Evolutionary conservation across 208 protist genomes (phyloP).

Genomic region (Trypanosomatidae sp.): DNA sequence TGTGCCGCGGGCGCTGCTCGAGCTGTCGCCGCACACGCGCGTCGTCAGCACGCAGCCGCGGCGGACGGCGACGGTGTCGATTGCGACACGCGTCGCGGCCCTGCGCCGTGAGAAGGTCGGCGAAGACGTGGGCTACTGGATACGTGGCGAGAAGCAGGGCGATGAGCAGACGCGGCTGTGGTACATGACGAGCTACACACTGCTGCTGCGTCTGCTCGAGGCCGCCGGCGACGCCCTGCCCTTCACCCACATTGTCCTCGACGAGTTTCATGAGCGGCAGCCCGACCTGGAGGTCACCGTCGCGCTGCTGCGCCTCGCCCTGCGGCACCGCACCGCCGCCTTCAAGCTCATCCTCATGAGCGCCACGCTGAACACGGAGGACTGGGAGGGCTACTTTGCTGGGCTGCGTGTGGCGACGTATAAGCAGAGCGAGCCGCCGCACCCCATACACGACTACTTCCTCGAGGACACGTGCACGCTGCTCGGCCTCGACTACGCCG

Average conservation of each 20-base stretch:
- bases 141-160: conserved; percentile 72
- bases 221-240: conserved; percentile 19
- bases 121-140: conserved; percentile 71
- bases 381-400: conserved; percentile 82
- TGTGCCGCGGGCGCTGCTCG: conserved; percentile 73
- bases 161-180: conserved; percentile 62
- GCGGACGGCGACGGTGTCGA: conserved; percentile 54
- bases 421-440: conserved; percentile 51
- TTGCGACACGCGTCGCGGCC: conserved; percentile 51
- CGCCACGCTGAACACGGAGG: conserved; percentile 80
- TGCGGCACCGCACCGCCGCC: conserved; percentile 18
- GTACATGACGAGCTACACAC: conserved; percentile 87
- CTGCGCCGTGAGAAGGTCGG: conserved; percentile 50
- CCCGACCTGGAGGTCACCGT: conserved; percentile 90
- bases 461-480: conserved; percentile 65
- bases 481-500: conserved; percentile 37
- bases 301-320: conserved; percentile 68
- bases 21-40: conserved; percentile 15
- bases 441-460: conserved; percentile 81
- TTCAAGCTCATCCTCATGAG: conserved; percentile 86
- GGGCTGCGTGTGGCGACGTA: conserved; percentile 64
- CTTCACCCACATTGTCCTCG: conserved; percentile 88
- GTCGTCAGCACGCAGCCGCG: conserved; percentile 70
- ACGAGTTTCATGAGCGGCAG: conserved; percentile 93
- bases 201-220: conserved; percentile 60